Evolutionary conservation across 2,329 filamentous ascomycete genomes (phyloP).

Genomic region (Aureobasidium vineae): DNA sequence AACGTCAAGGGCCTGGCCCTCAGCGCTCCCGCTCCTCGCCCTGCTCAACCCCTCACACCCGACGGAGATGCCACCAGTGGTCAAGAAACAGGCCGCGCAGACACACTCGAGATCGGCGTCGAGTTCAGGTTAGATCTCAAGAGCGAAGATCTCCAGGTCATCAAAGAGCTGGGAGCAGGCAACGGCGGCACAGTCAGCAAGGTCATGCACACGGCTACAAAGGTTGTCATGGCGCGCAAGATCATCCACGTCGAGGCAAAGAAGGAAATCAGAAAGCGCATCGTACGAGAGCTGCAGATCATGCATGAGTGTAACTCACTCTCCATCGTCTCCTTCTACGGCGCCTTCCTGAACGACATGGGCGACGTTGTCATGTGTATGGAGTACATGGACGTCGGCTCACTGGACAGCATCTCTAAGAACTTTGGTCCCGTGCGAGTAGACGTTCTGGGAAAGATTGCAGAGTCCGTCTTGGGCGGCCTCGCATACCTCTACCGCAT

Average conservation of each 20-base stretch:
- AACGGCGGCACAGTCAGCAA: conserved; percentile 99
- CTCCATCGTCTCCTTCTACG: conserved; percentile 97
- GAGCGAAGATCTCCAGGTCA: conserved; percentile 85
- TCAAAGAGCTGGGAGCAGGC: conserved; percentile 92
- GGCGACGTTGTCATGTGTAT: conserved; percentile 99
- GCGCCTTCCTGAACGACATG: conserved; percentile 92
- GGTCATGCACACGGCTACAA: conserved; percentile 90
- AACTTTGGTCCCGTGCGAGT: conserved; percentile 94
- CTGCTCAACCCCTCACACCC: conserved; percentile 68
- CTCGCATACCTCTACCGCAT: conserved; percentile 93
- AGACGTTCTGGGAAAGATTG: conserved; percentile 95
- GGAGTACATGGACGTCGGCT: conserved; percentile 99
- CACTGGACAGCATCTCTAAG: conserved; percentile 88
- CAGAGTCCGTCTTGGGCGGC: conserved; percentile 89
- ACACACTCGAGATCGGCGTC: conserved; percentile 89
- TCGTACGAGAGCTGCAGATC: conserved; percentile 94
- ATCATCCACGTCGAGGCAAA: conserved; percentile 84
- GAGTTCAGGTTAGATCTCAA: conserved; percentile 93
- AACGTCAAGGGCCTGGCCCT: conserved; percentile 96
- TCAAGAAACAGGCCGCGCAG: conserved; percentile 57
- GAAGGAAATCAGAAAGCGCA: conserved; percentile 93
- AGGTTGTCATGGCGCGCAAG: conserved; percentile 97
- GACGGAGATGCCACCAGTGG: conserved; percentile 64
- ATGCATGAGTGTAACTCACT: conserved; percentile 98
- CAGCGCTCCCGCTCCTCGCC: conserved; percentile 71